Conservation (phyloP, 1,139 yeast genomes). For the Schizosaccharomyces versatilis region DNA sequence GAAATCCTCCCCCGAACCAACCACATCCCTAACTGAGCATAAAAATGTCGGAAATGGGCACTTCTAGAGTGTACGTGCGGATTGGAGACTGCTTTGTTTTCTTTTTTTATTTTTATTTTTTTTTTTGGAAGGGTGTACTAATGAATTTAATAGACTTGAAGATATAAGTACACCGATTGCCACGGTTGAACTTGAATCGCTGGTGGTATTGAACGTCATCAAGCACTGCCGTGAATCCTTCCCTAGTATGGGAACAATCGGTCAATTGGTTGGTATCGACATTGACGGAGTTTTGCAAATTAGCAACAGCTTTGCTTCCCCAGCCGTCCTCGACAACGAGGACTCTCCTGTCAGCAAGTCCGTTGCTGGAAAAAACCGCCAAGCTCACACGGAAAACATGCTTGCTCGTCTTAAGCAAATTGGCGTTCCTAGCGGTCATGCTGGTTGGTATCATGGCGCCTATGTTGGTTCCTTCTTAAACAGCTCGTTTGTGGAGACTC, state of each 20-base stretch:
- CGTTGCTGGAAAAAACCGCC: conserved; percentile 28
- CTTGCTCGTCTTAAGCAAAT: conserved; percentile 39
- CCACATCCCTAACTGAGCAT: too few species aligned
- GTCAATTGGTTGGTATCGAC: conserved; percentile 60
- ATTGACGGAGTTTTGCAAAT: conserved; percentile 29
- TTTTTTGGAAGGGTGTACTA: not conserved
- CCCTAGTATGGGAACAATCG: conserved; percentile 1
- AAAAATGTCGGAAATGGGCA: too few species aligned
- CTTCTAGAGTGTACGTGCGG: too few species aligned
- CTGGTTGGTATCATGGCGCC: conserved; percentile 69
- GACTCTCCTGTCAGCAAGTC: conserved; percentile 15
- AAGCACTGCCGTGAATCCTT: conserved; percentile 2
- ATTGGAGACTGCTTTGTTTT: too few species aligned
- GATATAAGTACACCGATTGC: not conserved
- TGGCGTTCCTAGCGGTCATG: conserved; percentile 48
- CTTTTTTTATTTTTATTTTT: too few species aligned
- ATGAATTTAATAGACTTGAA: not conserved
- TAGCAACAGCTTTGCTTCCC: conserved; percentile 45
- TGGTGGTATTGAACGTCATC: not conserved
- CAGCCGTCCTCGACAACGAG: conserved; percentile 26
- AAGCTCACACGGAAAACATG: conserved; percentile 49
- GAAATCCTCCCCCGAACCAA: too few species aligned
- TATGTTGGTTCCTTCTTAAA: conserved; percentile 48
- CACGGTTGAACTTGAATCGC: not conserved
- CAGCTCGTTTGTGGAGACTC: conserved; percentile 20